phyloP scores from a whole-genome alignment of 2,329 filamentous ascomycete species.

The Aspergillus texensis region DNA sequence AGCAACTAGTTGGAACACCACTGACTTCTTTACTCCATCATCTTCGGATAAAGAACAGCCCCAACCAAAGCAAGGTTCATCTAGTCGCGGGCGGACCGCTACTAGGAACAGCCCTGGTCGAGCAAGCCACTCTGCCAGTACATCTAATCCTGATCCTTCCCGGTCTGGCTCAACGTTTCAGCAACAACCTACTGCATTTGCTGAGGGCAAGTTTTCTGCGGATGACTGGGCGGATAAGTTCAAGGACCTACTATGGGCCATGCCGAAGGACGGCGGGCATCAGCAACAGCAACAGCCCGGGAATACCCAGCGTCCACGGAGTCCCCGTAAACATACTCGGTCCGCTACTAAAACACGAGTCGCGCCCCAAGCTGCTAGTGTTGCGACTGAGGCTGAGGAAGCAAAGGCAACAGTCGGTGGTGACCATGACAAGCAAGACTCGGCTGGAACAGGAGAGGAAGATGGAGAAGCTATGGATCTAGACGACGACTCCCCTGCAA shows the following conservation, averaged over 20 bases:
- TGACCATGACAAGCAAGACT: conserved; percentile 16
- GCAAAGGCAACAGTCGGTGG: conserved; percentile 33
- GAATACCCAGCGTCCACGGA: conserved; percentile 31
- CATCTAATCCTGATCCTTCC: conserved; percentile 24
- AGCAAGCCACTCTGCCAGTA: conserved; percentile 20
- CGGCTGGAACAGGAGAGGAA: conserved; percentile 19
- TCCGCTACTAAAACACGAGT: conserved; percentile 31
- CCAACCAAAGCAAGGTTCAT: conserved; percentile 21
- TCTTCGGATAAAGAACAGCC: conserved; percentile 26
- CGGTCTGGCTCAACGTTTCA: conserved; percentile 21
- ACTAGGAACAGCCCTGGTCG: conserved; percentile 24
- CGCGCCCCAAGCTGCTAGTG: conserved; percentile 37
- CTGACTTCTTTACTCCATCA: conserved; percentile 41
- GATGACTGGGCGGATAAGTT: conserved; percentile 44
- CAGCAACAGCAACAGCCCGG: conserved; percentile 24
- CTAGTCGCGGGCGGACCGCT: conserved; percentile 25
- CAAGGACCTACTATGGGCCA: conserved; percentile 36
- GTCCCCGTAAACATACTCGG: conserved; percentile 37
- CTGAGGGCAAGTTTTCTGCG: conserved; percentile 39
- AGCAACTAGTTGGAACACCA: conserved; percentile 43
- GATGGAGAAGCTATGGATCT: conserved; percentile 51
- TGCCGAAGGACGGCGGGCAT: conserved; percentile 31
- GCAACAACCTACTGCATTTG: conserved; percentile 35
- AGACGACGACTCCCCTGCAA: conserved; percentile 40
- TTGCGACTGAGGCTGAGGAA: conserved; percentile 45